Evolutionary conservation across 83 land plant species (phyloP).

Genomic region (Diphasiastrum complanatum): DNA sequence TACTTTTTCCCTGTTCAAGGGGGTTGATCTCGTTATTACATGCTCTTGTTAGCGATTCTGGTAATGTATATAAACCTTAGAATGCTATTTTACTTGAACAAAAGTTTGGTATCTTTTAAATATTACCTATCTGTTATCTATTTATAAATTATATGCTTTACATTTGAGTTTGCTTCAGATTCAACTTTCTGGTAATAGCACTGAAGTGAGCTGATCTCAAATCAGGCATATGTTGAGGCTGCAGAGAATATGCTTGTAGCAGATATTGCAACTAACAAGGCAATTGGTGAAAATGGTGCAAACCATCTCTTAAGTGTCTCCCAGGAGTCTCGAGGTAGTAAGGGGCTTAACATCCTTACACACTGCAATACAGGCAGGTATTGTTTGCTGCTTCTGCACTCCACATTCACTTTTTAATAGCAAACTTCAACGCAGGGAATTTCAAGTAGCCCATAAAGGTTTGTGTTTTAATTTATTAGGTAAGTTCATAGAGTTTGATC

Average conservation of each 20-base stretch:
- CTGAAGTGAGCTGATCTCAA: neutral
- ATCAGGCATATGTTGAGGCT: slow-evolving; percentile 69
- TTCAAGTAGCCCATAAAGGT: no score
- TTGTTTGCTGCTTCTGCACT: neutral
- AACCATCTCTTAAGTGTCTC: slow-evolving; percentile 19
- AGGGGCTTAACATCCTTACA: slow-evolving; percentile 61
- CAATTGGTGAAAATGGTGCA: slow-evolving; percentile 81
- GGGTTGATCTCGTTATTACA: no score
- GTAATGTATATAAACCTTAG: no score
- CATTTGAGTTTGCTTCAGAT: neutral
- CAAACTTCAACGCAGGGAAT: no score
- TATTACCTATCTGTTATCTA: no score
- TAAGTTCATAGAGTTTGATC: neutral
- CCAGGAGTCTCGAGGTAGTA: slow-evolving; percentile 22
- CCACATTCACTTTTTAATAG: no score
- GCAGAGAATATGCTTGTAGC: slow-evolving; percentile 77
- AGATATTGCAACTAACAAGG: slow-evolving; percentile 76
- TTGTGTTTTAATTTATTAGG: no score
- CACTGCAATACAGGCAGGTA: slow-evolving; percentile 99
- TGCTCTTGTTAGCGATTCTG: no score
- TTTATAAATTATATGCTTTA: no score
- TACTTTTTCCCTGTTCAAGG: no score
- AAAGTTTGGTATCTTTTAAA: no score
- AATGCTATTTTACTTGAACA: no score
- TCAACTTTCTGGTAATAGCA: neutral